Evolutionary conservation across 768 basidiomycete genomes (phyloP).

Genomic region (Amanita polypyramis): DNA sequence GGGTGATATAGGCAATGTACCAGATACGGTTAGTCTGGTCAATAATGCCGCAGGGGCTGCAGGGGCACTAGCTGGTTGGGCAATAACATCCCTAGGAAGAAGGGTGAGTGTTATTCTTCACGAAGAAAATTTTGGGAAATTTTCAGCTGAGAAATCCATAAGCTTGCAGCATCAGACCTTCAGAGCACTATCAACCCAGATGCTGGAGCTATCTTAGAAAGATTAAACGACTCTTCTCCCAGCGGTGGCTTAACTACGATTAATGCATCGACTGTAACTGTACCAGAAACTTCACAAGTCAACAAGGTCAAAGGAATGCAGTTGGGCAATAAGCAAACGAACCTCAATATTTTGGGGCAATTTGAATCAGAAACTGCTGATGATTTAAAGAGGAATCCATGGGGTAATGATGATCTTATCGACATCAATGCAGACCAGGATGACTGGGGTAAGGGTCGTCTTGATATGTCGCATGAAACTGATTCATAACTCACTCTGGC

Average conservation of each 20-base stretch:
- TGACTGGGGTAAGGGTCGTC: slow-evolving; percentile 72
- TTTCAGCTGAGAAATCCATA: neutral
- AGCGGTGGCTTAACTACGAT: neutral
- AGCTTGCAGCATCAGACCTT: slow-evolving; percentile 68
- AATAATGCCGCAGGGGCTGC: slow-evolving; percentile 88
- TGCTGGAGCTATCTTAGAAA: slow-evolving; percentile 23
- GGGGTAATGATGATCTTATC: slow-evolving; percentile 77
- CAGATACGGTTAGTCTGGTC: slow-evolving; percentile 47
- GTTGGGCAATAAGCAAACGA: slow-evolving; percentile 44
- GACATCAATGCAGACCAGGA: slow-evolving; percentile 89
- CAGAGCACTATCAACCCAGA: slow-evolving; percentile 51
- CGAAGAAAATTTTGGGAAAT: neutral
- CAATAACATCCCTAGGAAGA: slow-evolving; percentile 81
- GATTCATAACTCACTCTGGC: neutral
- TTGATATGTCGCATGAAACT: slow-evolving; percentile 15
- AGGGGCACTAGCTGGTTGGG: slow-evolving; percentile 90
- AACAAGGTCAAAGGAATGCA: slow-evolving; percentile 50
- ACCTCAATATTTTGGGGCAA: neutral
- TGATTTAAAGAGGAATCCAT: slow-evolving; percentile 37
- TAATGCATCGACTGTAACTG: neutral
- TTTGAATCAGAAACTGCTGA: slow-evolving; percentile 42
- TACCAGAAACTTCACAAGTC: neutral
- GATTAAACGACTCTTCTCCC: neutral
- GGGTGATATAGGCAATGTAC: slow-evolving; percentile 13
- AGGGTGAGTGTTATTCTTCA: slow-evolving; percentile 35